phyloP scores from a whole-genome alignment of 1,139 yeast genomes.

The Scheffersomyces segobiensis region DNA sequence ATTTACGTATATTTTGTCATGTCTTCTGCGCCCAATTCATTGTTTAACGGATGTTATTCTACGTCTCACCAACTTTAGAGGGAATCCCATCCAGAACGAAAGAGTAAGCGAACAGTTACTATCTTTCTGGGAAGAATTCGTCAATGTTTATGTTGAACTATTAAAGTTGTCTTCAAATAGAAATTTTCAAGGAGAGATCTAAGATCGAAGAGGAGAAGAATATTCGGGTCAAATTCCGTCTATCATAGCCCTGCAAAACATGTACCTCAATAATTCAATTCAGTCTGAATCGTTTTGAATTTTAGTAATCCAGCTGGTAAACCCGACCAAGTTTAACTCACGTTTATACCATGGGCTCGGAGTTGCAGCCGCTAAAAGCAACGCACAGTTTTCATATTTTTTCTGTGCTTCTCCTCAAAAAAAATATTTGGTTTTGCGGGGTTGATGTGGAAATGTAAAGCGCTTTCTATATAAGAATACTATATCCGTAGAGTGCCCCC shows the following conservation, averaged over 20 bases:
- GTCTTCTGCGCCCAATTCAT: too few relatives aligned
- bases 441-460: background rate
- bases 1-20: too few relatives aligned
- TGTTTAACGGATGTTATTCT: conserved; percentile 37
- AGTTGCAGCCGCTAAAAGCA: background rate
- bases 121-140: conserved; percentile 78
- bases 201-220: too few relatives aligned
- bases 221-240: too few relatives aligned
- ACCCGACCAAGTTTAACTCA: background rate
- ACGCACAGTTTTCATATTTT: background rate
- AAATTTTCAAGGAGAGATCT: too few relatives aligned
- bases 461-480: background rate
- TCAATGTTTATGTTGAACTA: conserved; percentile 63
- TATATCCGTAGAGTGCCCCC: background rate
- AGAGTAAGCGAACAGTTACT: conserved; percentile 64
- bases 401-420: background rate
- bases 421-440: background rate
- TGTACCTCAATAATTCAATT: too few relatives aligned
- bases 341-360: background rate
- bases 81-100: conserved; percentile 68
- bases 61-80: conserved; percentile 59
- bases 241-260: too few relatives aligned
- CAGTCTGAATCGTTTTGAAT: too few relatives aligned
- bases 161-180: too few relatives aligned
- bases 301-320: too few relatives aligned